Evolutionary conservation across 805 yeast genomes (phyloP), one percentile per base, ranked within the genome.

Genomic region (Saccharomycopsis vini): DNA sequence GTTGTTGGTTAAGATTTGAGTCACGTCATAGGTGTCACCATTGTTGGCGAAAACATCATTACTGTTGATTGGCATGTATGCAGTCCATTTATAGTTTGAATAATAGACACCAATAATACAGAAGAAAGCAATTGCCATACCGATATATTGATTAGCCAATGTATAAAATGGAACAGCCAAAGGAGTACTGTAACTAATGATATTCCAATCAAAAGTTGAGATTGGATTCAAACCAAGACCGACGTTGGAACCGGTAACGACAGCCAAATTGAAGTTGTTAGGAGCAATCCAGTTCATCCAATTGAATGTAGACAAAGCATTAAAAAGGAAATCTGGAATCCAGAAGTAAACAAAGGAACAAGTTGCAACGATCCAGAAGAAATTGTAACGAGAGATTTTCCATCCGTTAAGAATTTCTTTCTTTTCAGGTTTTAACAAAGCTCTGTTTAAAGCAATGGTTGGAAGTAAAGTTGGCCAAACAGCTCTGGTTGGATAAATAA

Each of bases 221-320:
- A 72, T 53, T 12, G 80, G 80, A 54, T 74, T 75, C 36, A 74
- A 46, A 7, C 80, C 81, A 22, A 75, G 47, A 13, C 79, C 79
- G 22, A 46, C 37, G 7, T 50, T 44, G 13, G 63, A 55, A 22
- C 82, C 81, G 10, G 78, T 71, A n/a, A 76, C 56, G 5, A 58
- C 53, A 13, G 74, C 73, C 42, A 76, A 56, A 50, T 68, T 66
- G 46, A 67, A 61, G 54, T 72, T 74, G 31, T 66, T 47, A 12
- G 79, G 81, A 3, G 60, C 58, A 38, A 75, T 75, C 81, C 81
- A 77, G 3, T 73, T 66, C 52, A 73, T 65, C 83, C 82, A 77
- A 52, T 68, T 66, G 58, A 71, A 71, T 2, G 60, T 54, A 4
- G 69, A 67, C 9, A 71, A 54, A 3, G 71, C 72, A 13, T 53